phyloP scores from a whole-genome alignment of 768 basidiomycete genomes.

The Psilocybe cubensis region DNA sequence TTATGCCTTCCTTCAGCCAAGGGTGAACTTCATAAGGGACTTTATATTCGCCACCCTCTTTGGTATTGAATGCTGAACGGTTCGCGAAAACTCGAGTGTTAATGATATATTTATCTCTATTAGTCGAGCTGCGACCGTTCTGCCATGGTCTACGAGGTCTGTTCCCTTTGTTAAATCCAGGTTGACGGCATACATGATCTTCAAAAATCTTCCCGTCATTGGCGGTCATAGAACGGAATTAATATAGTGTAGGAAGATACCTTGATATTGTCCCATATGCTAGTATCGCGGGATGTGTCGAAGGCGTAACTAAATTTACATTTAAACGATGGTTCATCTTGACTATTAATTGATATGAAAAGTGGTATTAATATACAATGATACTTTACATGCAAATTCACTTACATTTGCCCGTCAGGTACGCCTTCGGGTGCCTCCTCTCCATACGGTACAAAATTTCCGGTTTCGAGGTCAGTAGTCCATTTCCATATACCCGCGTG shows the following conservation, averaged over 20 bases:
- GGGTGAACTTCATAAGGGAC: conserved; percentile 1
- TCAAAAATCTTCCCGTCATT: neutral
- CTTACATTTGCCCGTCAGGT: conserved; percentile 5
- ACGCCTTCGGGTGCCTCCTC: conserved; percentile 1
- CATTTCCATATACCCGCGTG: conserved; percentile 4
- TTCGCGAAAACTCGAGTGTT: neutral
- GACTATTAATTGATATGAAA: too few relatives aligned
- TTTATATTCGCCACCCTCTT: neutral
- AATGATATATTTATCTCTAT: neutral
- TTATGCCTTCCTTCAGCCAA: too few relatives aligned
- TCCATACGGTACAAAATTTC: conserved; percentile 9
- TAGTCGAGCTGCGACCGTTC: neutral
- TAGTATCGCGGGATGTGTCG: conserved; percentile 1
- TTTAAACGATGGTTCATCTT: neutral
- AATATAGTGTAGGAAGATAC: neutral
- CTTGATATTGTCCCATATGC: neutral
- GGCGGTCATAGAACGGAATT: too few relatives aligned
- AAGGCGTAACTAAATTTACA: conserved; percentile 8
- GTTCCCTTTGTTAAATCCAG: conserved; percentile 1
- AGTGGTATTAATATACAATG: too few relatives aligned
- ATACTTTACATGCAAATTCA: neutral
- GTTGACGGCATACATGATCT: neutral
- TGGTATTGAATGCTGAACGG: neutral
- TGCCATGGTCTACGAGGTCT: neutral
- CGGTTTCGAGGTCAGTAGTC: conserved; percentile 1